Conservation (phyloP, 164 flowering plant species). For the Stephania yunnanensis region DNA sequence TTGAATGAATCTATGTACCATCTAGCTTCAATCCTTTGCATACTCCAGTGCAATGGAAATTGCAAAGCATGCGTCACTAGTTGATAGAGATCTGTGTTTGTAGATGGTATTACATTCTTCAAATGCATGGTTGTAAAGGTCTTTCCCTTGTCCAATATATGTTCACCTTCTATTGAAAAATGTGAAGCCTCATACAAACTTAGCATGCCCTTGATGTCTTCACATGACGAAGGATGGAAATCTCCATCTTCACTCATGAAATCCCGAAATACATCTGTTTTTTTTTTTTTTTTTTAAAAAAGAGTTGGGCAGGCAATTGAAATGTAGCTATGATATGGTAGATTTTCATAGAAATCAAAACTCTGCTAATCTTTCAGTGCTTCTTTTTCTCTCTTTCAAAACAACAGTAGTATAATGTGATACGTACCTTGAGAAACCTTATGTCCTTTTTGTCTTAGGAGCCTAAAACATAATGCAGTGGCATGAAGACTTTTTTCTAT, state of each 20-base stretch:
- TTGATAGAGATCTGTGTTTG: background rate
- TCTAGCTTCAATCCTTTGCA: constrained; percentile 20
- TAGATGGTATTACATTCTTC: background rate
- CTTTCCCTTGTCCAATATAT: constrained; percentile 16
- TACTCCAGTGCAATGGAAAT: constrained; percentile 25
- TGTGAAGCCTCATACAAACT: constrained; percentile 28
- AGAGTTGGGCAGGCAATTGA: background rate
- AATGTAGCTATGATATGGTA: too few species aligned
- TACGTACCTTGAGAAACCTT: constrained; percentile 18
- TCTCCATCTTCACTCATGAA: constrained; percentile 8
- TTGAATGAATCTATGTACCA: constrained; percentile 26
- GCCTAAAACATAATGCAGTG: constrained; percentile 22
- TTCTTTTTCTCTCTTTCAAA: background rate
- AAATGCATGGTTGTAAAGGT: constrained; percentile 12
- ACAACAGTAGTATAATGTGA: background rate
- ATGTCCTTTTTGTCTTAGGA: constrained; percentile 22
- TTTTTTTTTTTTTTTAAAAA: too few species aligned
- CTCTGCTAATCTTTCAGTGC: background rate
- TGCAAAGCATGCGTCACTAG: constrained; percentile 24
- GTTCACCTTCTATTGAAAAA: constrained; percentile 16
- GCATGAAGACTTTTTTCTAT: constrained; percentile 12
- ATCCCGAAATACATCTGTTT: constrained; percentile 18
- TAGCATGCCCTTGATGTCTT: constrained; percentile 19
- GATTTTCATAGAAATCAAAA: background rate
- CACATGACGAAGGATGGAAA: background rate